phyloP scores from a whole-genome alignment of 192 early-diverging fungal species.

The Mortierella claussenii region DNA sequence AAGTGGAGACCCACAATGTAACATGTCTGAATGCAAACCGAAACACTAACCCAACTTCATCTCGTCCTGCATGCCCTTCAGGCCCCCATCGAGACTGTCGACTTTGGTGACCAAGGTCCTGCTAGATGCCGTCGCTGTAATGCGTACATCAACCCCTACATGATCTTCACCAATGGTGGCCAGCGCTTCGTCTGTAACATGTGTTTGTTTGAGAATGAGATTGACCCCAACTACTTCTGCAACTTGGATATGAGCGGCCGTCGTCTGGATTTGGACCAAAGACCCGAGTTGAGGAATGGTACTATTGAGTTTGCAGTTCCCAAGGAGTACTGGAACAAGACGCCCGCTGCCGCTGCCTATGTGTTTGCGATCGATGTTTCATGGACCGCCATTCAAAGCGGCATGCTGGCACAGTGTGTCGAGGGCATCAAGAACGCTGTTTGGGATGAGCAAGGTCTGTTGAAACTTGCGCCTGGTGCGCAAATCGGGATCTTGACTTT shows the following conservation, averaged over 20 bases:
- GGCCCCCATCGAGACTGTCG: constrained; percentile 80
- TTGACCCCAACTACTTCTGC: constrained; percentile 91
- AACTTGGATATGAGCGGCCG: constrained; percentile 94
- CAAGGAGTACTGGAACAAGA: constrained; percentile 79
- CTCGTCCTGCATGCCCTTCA: not conserved
- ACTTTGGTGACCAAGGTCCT: constrained; percentile 88
- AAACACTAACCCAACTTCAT: too few species aligned
- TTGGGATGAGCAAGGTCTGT: constrained; percentile 60
- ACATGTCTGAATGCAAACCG: too few species aligned
- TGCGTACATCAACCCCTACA: constrained; percentile 93
- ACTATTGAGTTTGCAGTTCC: constrained; percentile 91
- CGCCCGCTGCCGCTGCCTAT: constrained; percentile 76
- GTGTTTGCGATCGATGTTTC: constrained; percentile 98
- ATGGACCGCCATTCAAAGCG: constrained; percentile 85
- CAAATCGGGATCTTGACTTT: constrained; percentile 92
- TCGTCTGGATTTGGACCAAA: constrained; percentile 82
- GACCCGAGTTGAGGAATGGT: constrained; percentile 92
- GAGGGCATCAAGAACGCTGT: constrained; percentile 74
- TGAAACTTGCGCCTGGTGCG: constrained; percentile 63
- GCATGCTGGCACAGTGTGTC: constrained; percentile 78
- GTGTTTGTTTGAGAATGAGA: constrained; percentile 89
- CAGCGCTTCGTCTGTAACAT: constrained; percentile 94
- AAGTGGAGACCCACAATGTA: too few species aligned
- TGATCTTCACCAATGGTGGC: constrained; percentile 90
- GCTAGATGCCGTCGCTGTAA: constrained; percentile 92